A percentile compares a stretch with the other conserved stretches of the same genome.
phyloP scores from a whole-genome alignment of 2,329 filamentous ascomycete genomes.

The Hypocreales sp. region DNA sequence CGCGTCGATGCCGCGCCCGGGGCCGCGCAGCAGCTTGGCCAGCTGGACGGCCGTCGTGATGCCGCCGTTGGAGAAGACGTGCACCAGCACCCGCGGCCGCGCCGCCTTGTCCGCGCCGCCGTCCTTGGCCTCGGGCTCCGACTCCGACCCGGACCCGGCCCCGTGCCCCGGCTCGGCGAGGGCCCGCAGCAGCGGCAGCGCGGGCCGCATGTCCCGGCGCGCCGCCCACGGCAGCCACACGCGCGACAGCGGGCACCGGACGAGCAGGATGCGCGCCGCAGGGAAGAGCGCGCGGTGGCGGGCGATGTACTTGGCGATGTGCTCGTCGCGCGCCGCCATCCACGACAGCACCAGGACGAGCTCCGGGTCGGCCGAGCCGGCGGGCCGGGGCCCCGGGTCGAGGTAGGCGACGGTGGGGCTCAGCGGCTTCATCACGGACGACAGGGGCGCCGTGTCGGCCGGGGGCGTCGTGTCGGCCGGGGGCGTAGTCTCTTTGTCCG shows the following conservation, averaged over 20 bases:
- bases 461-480: no score
- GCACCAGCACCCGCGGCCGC: constrained; percentile 23
- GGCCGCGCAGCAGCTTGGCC: constrained; percentile 7
- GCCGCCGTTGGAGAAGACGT: constrained; percentile 39
- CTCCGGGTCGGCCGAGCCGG: constrained; percentile 17
- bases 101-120: constrained; percentile 6
- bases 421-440: constrained; percentile 21
- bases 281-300: constrained; percentile 29
- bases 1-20: constrained; percentile 4
- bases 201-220: constrained; percentile 19
- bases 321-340: constrained; percentile 33
- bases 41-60: constrained; percentile 23
- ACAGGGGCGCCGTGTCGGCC: constrained; percentile 9
- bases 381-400: constrained; percentile 9
- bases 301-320: constrained; percentile 35
- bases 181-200: constrained; percentile 21
- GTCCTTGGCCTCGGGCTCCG: constrained; percentile 10
- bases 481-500: no score
- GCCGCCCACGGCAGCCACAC: constrained; percentile 17
- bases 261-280: constrained; percentile 27
- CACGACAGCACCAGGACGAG: constrained; percentile 32
- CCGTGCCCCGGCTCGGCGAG: constrained; percentile 5
- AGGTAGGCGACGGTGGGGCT: constrained; percentile 21
- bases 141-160: no score
- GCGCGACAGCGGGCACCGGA: constrained; percentile 23